Base-by-base conservation (phyloP, 2,329 filamentous ascomycete species). In the Bipolaris sorokiniana region DNA sequence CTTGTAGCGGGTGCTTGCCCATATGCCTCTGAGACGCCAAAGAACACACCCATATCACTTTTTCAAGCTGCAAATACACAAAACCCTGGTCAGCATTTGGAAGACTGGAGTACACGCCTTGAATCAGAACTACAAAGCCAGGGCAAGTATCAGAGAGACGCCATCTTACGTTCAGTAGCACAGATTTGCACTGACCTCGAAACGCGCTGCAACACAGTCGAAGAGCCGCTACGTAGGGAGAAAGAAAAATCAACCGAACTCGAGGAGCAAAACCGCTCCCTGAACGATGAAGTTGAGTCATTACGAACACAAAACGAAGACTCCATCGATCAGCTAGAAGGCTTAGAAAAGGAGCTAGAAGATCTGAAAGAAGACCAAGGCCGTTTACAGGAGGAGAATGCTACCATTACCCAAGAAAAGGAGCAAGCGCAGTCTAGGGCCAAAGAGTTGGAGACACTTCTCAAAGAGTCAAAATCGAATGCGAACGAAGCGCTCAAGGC, bases 121-220 rank as follows among this genome's bases (percentile, higher is more conserved):
- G 73, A 75, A 0, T 71, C 76, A 7, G 76, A 79, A 11, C 71
- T 87, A 6, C 62, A 76, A 20, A 66, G 63, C 22, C 71, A 77
- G 20, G 70, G 57, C 36, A 73, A 71, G 13, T 72, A 76, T 23
- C 80, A 82, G 31, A 75, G 82, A 7, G 76, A 82, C n/a, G 73
- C 71, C 1, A 72, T 87, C 7, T 69, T 83, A 26, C 75, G 77
- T 9, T 77, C 81, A 18, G 80, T 87, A 15, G 77, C 80, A 15
- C 78, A 82, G 33, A 80, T 84, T 11, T 87, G 84, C 64, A 77
- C 79, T 22, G 83, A 86, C 54, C 75, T 88, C 1, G 85, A 88
- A 63, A 73, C 72, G 9, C 80, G 85, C 7, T 88, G 85, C 64
- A 78, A 82, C 33, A 79, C 79, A 31, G 77, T 83, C 2, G 85